A percentile compares a stretch with the other conserved stretches of the same genome.
phyloP scores from a whole-genome alignment of 1,284 basidiomycete species.

The Schizopora paradoxa region DNA sequence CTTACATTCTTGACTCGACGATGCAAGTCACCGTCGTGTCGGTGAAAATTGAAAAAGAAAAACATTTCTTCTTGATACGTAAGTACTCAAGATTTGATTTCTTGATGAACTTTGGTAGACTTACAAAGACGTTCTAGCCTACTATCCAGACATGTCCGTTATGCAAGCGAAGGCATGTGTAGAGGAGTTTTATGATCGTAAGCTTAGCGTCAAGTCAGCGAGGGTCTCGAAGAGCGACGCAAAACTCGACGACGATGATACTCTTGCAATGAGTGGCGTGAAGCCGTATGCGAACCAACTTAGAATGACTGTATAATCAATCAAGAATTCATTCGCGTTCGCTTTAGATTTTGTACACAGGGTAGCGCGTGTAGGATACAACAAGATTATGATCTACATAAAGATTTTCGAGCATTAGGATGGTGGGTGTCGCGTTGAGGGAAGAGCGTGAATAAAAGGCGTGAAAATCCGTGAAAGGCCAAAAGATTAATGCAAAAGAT shows the following conservation, averaged over 20 bases:
- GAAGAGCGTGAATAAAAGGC: too few relatives aligned
- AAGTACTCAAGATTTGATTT: background rate
- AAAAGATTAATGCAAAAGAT: conserved; percentile 4
- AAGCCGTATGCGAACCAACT: conserved; percentile 12
- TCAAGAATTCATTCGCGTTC: background rate
- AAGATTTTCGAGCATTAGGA: background rate
- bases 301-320: conserved; percentile 5
- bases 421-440: too few relatives aligned
- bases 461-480: background rate
- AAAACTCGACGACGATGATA: conserved; percentile 5
- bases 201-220: background rate
- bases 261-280: conserved; percentile 6
- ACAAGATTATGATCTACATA: background rate
- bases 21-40: conserved; percentile 12
- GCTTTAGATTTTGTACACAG: too few relatives aligned
- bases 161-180: conserved; percentile 14
- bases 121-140: conserved; percentile 8
- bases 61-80: conserved; percentile 14
- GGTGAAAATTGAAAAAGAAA: conserved; percentile 4
- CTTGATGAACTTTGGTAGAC: background rate
- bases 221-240: background rate
- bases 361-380: background rate
- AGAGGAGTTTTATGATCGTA: background rate
- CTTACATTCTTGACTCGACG: conserved; percentile 10
- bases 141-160: conserved; percentile 8